These are phyloP conservation scores for Neopestalotiopsis rosae DNA, from an alignment of 2,329 filamentous ascomycete genomes.

Conservation along the genomic window DNA sequence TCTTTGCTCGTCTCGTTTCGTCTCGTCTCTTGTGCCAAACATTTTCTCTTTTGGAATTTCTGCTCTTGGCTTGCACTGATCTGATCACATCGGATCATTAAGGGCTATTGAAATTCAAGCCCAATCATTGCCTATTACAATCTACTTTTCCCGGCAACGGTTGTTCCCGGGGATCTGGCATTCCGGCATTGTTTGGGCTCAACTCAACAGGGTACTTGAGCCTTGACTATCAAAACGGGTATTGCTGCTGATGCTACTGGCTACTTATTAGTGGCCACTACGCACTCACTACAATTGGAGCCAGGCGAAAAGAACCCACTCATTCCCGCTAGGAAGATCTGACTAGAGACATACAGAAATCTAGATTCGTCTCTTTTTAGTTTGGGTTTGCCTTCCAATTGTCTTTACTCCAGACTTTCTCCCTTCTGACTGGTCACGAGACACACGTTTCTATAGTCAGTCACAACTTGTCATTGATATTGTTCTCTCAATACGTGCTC, in stretches of 20 bases:
- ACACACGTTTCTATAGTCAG: not conserved
- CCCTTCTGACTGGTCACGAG: not conserved
- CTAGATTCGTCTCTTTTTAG: not conserved
- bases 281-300: not conserved
- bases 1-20: not conserved
- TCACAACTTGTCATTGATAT: not conserved
- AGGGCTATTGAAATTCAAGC: too few relatives aligned
- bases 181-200: too few relatives aligned
- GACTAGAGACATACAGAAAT: conserved; percentile 1
- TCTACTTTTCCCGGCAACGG: too few relatives aligned
- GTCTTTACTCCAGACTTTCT: not conserved
- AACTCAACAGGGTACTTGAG: too few relatives aligned
- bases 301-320: not conserved
- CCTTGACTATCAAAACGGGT: too few relatives aligned
- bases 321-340: not conserved
- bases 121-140: too few relatives aligned
- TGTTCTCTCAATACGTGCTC: not conserved
- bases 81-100: not conserved
- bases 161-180: too few relatives aligned
- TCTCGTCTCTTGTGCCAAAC: not conserved
- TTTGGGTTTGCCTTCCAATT: not conserved
- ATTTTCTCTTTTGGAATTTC: not conserved
- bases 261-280: not conserved
- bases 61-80: not conserved
- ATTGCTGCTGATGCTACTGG: not conserved